A percentile compares a stretch with the other conserved stretches of the same genome.
Conservation (phyloP, 1,284 basidiomycete genomes). For the Cerioporus squamosus region DNA sequence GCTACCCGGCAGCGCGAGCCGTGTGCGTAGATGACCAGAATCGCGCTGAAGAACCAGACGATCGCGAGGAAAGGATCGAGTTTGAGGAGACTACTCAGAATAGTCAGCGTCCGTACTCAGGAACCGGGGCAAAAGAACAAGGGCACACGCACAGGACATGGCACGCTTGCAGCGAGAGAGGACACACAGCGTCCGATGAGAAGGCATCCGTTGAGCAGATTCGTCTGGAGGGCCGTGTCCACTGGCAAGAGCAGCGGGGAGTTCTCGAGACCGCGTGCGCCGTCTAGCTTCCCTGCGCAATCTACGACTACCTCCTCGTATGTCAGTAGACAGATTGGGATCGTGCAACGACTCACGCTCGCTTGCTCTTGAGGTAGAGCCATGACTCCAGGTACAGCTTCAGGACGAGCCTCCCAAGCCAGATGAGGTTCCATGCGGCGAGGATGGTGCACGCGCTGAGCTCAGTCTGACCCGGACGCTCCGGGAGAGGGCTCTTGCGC, state of each 20-base stretch:
- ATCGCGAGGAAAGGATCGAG: constrained; percentile 51
- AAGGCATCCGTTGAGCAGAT: neutral
- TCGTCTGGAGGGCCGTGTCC: too few relatives aligned
- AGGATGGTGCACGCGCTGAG: constrained; percentile 11
- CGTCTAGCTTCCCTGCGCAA: neutral
- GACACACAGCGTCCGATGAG: constrained; percentile 7
- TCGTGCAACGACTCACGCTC: constrained; percentile 1
- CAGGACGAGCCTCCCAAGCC: constrained; percentile 14
- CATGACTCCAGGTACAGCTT: constrained; percentile 1
- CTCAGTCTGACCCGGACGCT: constrained; percentile 5
- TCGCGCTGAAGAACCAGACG: constrained; percentile 73
- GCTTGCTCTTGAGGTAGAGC: constrained; percentile 3
- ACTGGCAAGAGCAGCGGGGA: too few relatives aligned
- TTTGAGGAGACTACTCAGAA: constrained; percentile 6
- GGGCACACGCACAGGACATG: constrained; percentile 10
- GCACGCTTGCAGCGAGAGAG: constrained; percentile 4
- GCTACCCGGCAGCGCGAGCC: constrained; percentile 65
- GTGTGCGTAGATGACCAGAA: constrained; percentile 71
- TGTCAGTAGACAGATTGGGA: neutral
- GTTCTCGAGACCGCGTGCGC: too few relatives aligned
- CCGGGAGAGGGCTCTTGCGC: constrained; percentile 10
- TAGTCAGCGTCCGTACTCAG: neutral
- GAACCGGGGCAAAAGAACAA: neutral
- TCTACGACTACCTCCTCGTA: neutral
- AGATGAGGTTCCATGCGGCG: constrained; percentile 15